Evolutionary conservation across 2,329 filamentous ascomycete genomes (phyloP).

Genomic region (Neofusicoccum umdonicola): DNA sequence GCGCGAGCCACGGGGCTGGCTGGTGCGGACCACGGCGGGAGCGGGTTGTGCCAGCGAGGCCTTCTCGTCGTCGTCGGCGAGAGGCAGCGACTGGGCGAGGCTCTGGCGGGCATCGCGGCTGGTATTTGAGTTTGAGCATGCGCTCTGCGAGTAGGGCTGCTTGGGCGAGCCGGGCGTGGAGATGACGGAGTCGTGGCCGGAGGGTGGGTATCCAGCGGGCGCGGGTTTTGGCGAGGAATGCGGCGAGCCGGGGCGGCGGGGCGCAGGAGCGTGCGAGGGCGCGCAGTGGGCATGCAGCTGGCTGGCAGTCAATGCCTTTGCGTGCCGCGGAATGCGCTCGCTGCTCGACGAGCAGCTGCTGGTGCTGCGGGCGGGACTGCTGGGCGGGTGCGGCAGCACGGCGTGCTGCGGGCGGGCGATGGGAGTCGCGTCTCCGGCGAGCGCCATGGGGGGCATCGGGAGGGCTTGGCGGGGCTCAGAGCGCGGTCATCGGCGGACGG

Average conservation of each 20-base stretch:
- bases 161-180: slow-evolving; percentile 35
- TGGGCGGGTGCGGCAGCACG: not conserved
- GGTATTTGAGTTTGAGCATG: slow-evolving; percentile 29
- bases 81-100: slow-evolving; percentile 22
- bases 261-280: slow-evolving; percentile 27
- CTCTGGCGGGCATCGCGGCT: slow-evolving; percentile 20
- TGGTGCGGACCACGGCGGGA: not conserved
- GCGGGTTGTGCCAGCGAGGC: slow-evolving; percentile 17
- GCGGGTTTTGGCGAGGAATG: slow-evolving; percentile 14
- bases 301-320: slow-evolving; percentile 19
- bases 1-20: slow-evolving; percentile 18
- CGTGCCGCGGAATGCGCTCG: slow-evolving; percentile 16
- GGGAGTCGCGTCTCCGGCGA: slow-evolving; percentile 20
- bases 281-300: slow-evolving; percentile 24
- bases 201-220: slow-evolving; percentile 6
- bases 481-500: not conserved
- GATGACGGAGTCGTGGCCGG: slow-evolving; percentile 37
- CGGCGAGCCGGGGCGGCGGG: slow-evolving; percentile 19
- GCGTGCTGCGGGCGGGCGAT: slow-evolving; percentile 21
- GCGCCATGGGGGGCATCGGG: slow-evolving; percentile 10
- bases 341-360: slow-evolving; percentile 12
- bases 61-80: slow-evolving; percentile 22
- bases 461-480: slow-evolving; percentile 2
- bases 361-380: slow-evolving; percentile 21
- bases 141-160: slow-evolving; percentile 33